Evolutionary conservation across 1,284 basidiomycete species (phyloP).

Genomic region (Xerocomus nothofagi): DNA sequence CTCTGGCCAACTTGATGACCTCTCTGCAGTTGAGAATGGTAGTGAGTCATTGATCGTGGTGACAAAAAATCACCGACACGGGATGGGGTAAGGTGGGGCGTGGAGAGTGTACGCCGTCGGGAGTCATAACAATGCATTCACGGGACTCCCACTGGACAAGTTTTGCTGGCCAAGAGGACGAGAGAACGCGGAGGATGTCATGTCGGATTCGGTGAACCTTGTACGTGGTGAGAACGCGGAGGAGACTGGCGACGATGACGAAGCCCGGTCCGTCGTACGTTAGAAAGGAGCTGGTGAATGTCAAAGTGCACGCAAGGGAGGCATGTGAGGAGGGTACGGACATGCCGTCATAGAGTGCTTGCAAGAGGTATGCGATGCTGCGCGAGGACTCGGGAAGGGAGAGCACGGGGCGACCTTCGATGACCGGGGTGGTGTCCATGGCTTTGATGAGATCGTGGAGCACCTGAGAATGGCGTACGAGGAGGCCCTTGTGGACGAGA

Average conservation of each 20-base stretch:
- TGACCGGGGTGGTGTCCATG: conserved; percentile 27
- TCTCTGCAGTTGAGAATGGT: conserved; percentile 34
- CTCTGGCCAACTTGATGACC: conserved; percentile 46
- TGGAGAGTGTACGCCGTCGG: conserved; percentile 55
- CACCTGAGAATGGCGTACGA: conserved; percentile 58
- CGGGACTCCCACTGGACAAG: conserved; percentile 63
- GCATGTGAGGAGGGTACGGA: conserved; percentile 30
- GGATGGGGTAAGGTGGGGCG: conserved; percentile 59
- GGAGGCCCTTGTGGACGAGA: conserved; percentile 63
- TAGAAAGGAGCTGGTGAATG: conserved; percentile 37
- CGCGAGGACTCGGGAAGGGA: conserved; percentile 51
- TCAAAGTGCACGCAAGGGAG: conserved; percentile 6
- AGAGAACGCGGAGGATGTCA: conserved; percentile 52
- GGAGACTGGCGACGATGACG: conserved; percentile 48
- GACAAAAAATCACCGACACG: conserved; percentile 43
- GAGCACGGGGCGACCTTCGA: conserved; percentile 58
- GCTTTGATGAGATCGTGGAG: conserved; percentile 41
- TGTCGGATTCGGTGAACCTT: conserved; percentile 53
- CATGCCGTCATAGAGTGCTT: conserved; percentile 64
- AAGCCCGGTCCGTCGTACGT: conserved; percentile 51
- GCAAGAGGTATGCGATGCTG: conserved; percentile 55
- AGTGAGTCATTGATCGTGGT: conserved; percentile 19
- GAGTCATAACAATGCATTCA: conserved; percentile 51
- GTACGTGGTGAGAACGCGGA: conserved; percentile 65
- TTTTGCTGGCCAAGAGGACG: conserved; percentile 55